A percentile compares a stretch with the other conserved stretches of the same genome.
These are phyloP conservation scores for Arabidopsis lyrata DNA, from an alignment of 441 rosid species.

Conservation along the genomic window DNA sequence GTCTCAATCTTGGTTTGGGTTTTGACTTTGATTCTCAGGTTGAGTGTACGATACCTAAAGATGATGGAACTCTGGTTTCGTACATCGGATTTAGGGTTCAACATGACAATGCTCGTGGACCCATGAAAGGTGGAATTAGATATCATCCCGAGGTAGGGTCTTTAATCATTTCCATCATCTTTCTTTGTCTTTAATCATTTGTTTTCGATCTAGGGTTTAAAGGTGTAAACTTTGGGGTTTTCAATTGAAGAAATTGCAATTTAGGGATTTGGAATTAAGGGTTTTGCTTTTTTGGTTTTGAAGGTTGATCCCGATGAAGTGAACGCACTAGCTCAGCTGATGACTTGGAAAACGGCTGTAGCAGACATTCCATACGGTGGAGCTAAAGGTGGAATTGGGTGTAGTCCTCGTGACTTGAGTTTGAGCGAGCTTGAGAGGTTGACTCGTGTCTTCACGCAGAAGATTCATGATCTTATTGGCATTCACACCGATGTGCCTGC, in stretches of 20 bases:
- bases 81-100: constrained; percentile 88
- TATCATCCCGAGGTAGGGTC: constrained; percentile 82
- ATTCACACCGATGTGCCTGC: constrained; percentile 96
- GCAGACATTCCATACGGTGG: constrained; percentile 98
- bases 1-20: constrained; percentile 13
- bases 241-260: neutral
- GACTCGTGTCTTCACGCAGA: constrained; percentile 98
- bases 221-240: neutral
- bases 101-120: constrained; percentile 90
- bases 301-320: constrained; percentile 99
- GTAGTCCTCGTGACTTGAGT: constrained; percentile 78
- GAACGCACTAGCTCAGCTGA: constrained; percentile 95
- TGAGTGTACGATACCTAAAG: constrained; percentile 86
- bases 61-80: constrained; percentile 78
- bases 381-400: constrained; percentile 98
- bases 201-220: constrained; percentile 20
- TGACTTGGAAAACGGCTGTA: constrained; percentile 99
- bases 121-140: constrained; percentile 95
- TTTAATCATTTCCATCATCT: neutral
- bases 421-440: constrained; percentile 86
- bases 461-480: constrained; percentile 97
- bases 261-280: constrained; percentile 1
- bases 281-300: neutral
- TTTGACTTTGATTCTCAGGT: constrained; percentile 54
- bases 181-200: neutral